A percentile compares a stretch with the other conserved stretches of the same genome.
phyloP scores from a whole-genome alignment of 164 flowering plant species.

The Santalum album region DNA sequence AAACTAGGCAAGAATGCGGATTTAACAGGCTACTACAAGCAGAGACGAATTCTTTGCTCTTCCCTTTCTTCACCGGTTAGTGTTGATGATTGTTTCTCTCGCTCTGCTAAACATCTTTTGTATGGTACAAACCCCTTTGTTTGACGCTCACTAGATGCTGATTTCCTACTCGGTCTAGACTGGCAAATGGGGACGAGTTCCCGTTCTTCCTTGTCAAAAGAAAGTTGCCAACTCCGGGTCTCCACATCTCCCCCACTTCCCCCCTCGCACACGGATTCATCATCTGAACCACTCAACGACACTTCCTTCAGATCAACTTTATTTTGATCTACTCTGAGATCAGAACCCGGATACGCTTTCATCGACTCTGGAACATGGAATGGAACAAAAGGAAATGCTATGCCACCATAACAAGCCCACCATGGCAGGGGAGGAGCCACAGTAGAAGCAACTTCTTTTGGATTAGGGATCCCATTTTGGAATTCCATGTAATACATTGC shows the following conservation, averaged over 20 bases:
- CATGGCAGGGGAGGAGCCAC: slow-evolving; percentile 18
- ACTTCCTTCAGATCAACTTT: slow-evolving; percentile 25
- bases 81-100: slow-evolving; percentile 20
- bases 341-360: slow-evolving; percentile 7
- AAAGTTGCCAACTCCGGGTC: slow-evolving; percentile 11
- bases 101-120: slow-evolving; percentile 44
- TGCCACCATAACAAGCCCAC: slow-evolving; percentile 27
- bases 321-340: slow-evolving; percentile 4
- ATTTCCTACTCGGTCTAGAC: slow-evolving; percentile 17
- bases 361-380: slow-evolving; percentile 11
- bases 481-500: slow-evolving; percentile 19
- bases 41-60: slow-evolving; percentile 30
- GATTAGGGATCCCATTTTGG: slow-evolving; percentile 11
- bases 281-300: slow-evolving; percentile 32
- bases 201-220: slow-evolving; percentile 6
- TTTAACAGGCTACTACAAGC: slow-evolving; percentile 29
- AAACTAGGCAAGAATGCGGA: too few relatives aligned
- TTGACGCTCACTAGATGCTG: slow-evolving; percentile 20
- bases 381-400: slow-evolving; percentile 18
- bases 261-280: slow-evolving; percentile 17
- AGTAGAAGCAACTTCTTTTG: slow-evolving; percentile 9
- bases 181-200: slow-evolving; percentile 6
- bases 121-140: slow-evolving; percentile 65
- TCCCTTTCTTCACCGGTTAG: slow-evolving; percentile 22
- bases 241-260: slow-evolving; percentile 18